Base-by-base conservation (phyloP, 345 rosid species). In the Eucalyptus marginata region DNA sequence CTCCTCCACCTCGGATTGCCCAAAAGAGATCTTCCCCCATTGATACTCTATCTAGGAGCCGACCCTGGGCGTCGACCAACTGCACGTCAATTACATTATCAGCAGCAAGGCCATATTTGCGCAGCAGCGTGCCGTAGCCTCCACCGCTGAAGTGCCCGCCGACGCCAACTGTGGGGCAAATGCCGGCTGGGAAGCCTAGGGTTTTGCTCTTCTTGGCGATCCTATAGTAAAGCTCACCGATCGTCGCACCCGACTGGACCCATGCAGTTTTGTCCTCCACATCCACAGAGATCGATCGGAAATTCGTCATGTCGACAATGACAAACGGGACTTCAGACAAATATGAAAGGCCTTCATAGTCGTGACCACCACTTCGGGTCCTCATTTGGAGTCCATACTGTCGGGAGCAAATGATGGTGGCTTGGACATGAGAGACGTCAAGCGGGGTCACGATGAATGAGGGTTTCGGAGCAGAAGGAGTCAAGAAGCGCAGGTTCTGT, bases 1-100 rank as follows among this genome's bases (percentile, higher is more conserved):
- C 95, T 5, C 95, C 95, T 0, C 95, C 96, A 8, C 96, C 96
- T 52, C 95, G 91, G 50, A 95, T 94, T 1, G 95, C 96, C 95
- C 95, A 94, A 11, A 95, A 95, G 6, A 95, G 90, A 86, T 94
- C 91, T 91, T 92, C 89, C 13, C 92, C 95, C 95, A 93, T 95
- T 47, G 92, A 89, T 68, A 88, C 13, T 43, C 95, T 85, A 83
- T 95, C 94, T 64, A 93, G 93, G 83, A 95, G 87, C 31, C 91
- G 91, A 7, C 95, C 96, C 4, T 36, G 79, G 3, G 88, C 89
- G 25, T 94, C 93, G 0, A 93, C 87, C 13, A 95, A 68, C 10
- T 85, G 90, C 4, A 94, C 96, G 20, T 95, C 94, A 4, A 94
- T 87, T 17, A 93, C 91, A 89, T 95, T 93, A 89, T 95, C 96